A percentile compares a stretch with the other conserved stretches of the same genome.
Conservation (phyloP, 2,329 filamentous ascomycete genomes). For the Pseudocercospora pini-densiflorae region DNA sequence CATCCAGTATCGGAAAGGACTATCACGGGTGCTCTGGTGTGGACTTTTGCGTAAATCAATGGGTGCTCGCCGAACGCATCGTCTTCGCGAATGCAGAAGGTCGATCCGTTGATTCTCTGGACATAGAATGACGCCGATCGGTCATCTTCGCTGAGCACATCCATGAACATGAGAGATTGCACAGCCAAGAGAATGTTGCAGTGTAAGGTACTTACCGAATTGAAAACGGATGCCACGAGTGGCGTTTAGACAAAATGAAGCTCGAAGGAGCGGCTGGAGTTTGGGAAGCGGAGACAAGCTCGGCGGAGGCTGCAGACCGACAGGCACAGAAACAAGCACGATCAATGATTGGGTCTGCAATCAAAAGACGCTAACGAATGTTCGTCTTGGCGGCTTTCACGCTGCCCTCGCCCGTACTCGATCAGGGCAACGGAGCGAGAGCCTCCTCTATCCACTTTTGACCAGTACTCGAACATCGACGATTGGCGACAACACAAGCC, state of each 20-base stretch:
- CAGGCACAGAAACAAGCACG: background rate
- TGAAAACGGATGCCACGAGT: background rate
- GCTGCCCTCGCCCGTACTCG: background rate
- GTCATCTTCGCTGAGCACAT: background rate
- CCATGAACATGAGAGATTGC: background rate
- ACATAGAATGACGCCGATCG: constrained; percentile 40
- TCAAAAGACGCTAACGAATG: background rate
- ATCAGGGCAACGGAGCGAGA: background rate
- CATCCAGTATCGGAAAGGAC: constrained; percentile 55
- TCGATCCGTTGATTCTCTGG: constrained; percentile 46
- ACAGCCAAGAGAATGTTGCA: background rate
- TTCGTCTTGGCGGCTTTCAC: background rate
- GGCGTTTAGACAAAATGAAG: background rate
- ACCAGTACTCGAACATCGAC: background rate
- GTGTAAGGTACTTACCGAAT: background rate
- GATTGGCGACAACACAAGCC: background rate
- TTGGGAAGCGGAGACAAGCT: background rate
- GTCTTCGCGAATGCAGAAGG: constrained; percentile 51
- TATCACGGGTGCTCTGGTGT: constrained; percentile 38
- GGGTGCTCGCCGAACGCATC: constrained; percentile 51
- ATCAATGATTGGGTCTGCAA: background rate
- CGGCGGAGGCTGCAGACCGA: background rate
- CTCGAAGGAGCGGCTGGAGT: background rate
- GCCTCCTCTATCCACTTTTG: background rate
- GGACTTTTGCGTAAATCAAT: constrained; percentile 53